Evolutionary conservation across 2,329 filamentous ascomycete species (phyloP).

Genomic region (Aspergillus thermomutatus): DNA sequence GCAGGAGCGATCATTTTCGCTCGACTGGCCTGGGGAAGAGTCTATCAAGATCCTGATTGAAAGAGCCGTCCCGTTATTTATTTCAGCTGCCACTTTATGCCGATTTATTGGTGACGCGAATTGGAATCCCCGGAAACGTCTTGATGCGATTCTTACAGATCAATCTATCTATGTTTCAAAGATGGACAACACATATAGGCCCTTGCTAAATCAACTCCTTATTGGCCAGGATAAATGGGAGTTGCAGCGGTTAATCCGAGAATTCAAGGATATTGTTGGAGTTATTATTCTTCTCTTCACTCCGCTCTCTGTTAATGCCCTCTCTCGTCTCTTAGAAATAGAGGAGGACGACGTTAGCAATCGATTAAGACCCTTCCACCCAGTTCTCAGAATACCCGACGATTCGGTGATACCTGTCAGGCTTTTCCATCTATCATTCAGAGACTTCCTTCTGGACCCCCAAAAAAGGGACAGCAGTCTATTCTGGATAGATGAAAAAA

Average conservation of each 20-base stretch:
- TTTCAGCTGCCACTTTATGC: constrained; percentile 15
- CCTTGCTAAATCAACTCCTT: constrained; percentile 20
- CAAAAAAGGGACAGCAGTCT: too few species aligned
- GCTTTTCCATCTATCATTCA: constrained; percentile 29
- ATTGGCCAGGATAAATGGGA: constrained; percentile 6
- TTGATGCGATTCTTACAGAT: constrained; percentile 13
- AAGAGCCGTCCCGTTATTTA: constrained; percentile 15
- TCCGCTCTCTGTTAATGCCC: constrained; percentile 18
- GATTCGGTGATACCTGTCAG: constrained; percentile 11
- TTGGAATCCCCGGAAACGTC: neutral
- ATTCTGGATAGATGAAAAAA: too few species aligned
- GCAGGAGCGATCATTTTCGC: constrained; percentile 5
- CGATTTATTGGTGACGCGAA: too few species aligned
- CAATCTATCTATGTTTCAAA: constrained; percentile 13
- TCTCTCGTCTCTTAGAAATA: constrained; percentile 11
- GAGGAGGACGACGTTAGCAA: constrained; percentile 5
- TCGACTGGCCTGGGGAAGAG: constrained; percentile 12
- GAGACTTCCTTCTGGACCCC: constrained; percentile 24
- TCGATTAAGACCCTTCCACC: constrained; percentile 16
- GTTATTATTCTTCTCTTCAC: constrained; percentile 16
- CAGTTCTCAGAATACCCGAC: constrained; percentile 16
- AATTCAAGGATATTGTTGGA: constrained; percentile 19
- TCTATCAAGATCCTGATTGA: constrained; percentile 3
- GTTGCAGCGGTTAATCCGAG: constrained; percentile 4
- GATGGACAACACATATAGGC: constrained; percentile 24